A percentile compares a stretch with the other conserved stretches of the same genome.
These are phyloP conservation scores for Lipomyces chichibuensis DNA, from an alignment of 805 yeast genomes.

Conservation along the genomic window DNA sequence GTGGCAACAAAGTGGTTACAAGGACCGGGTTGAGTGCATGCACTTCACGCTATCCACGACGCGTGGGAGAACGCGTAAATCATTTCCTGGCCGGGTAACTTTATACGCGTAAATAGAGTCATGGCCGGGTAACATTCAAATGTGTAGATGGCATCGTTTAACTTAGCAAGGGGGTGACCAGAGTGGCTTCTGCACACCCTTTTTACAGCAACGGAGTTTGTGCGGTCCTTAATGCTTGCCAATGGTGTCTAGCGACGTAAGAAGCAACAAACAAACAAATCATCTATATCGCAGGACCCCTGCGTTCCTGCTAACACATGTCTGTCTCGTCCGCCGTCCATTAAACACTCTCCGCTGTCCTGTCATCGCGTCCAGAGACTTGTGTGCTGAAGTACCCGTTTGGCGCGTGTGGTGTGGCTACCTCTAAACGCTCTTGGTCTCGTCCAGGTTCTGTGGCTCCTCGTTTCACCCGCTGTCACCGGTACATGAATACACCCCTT, in stretches of 20 bases:
- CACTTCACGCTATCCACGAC: not conserved
- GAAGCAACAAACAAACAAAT: conserved; percentile 6
- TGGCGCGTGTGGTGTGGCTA: not conserved
- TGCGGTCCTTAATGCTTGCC: not conserved
- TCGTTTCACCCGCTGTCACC: not conserved
- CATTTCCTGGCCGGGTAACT: not conserved
- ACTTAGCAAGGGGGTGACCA: no score
- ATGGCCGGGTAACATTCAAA: no score
- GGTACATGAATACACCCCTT: not conserved
- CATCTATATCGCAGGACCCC: not conserved
- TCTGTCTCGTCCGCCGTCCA: not conserved
- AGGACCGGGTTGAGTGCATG: not conserved
- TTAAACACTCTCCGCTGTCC: not conserved
- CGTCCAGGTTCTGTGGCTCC: not conserved
- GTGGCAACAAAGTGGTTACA: not conserved
- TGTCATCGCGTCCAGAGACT: not conserved
- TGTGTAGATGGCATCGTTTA: no score
- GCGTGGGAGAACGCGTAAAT: not conserved
- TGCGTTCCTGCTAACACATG: not conserved
- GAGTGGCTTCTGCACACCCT: not conserved
- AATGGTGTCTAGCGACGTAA: not conserved
- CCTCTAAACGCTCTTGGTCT: not conserved
- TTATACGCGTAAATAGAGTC: not conserved
- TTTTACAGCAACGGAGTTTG: no score
- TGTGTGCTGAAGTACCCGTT: not conserved